Base-by-base conservation (phyloP, 768 basidiomycete species). In the Holtermanniella nyarrowii region DNA sequence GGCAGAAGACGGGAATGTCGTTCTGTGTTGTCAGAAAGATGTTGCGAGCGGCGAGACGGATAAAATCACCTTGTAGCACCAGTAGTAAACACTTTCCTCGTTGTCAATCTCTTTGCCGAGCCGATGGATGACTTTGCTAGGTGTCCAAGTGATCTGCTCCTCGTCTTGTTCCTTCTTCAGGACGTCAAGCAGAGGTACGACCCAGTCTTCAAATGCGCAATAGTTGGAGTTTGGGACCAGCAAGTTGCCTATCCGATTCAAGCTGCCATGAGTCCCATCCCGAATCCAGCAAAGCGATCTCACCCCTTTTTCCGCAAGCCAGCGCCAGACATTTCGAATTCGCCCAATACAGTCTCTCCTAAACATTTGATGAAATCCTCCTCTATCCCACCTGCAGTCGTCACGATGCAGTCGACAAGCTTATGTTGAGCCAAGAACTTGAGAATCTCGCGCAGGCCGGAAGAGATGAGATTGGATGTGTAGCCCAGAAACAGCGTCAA, bases 341-440 rank as follows among this genome's bases (percentile, higher is more conserved):
- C 72, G 16, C 74, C 73, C 42, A 97, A 77, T 62, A 91, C 96
- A 0, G 95, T 99, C 68, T 85, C 82, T n/a, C 88, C 91, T 3
- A 99, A 79, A 70, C 95, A 97, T 73, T 99, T 99, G 73, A 99
- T 95, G 54, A 97, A 87, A 73, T 99, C 95, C 74, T 99, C 95
- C 69, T 99, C 95, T 60, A 99, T 85, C 5, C 95, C 95, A 5
- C 95, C 95, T 3, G 95, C 95, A 0, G 95, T 99, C 2, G 95
- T 99, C 22, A 97, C 95, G 55, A 99, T 77, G 20, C 82, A 85
- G 20, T 83, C 77, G 52, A 99, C 80, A 61, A 95, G 86, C 57
- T 82, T 84, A 75, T 97, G 83, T 71, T 96, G 90, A 26, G 89
- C 91, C 39, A 99, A 83, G 72, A 90, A 81, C 21, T 84, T 77